Evolutionary conservation across 495 filamentous ascomycete genomes (phyloP), one percentile per base, ranked within the genome.

Genomic region (Aspergillus carlsbadensis): DNA sequence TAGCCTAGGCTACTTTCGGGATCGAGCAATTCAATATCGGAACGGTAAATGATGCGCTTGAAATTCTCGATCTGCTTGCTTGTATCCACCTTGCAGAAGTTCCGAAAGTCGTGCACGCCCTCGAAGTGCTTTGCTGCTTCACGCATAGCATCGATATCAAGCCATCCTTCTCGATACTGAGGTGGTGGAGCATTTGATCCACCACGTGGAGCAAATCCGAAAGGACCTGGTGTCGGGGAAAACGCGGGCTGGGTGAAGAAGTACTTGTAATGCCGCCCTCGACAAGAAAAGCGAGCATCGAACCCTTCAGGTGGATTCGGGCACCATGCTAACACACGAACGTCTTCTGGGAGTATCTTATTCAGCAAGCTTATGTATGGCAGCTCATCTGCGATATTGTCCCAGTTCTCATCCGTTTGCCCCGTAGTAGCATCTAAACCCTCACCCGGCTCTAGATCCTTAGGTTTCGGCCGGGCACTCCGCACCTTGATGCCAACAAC

Each of bases 191-290:
- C 36, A 21, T 57, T 55, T 1, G 26, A 8, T 29, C 26, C 26
- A 3, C 61, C 54, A 14, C 60, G 63, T 35, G 69, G 62, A 26
- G 57, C 59, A 35, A 78, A 67, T 18, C 73, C 76, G 47, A 67
- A 43, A 26, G 65, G 36, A 29, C 72, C 70, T 17, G 72, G 63
- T 17, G 79, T 75, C 1, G 92, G 91, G 22, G 83, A 63, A 61
- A 91, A 95, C 2, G 88, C 88, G 0, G 94, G 95, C 63, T 96
- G 88, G 8, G 93, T 98, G 78, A 98, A 98, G 81, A 96, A 97
- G 72, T 98, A 98, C 37, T 86, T 82, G 70, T 98, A 98, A 52
- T 85, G 85, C 43, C 94, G 82, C 69, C 96, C 90, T 44, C 86
- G 80, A 74, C 94, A 98, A 49, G 86, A 90, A 76, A 96, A 96